A percentile compares a stretch with the other conserved stretches of the same genome.
These are phyloP conservation scores for Lactarius pseudohatsudake DNA, from an alignment of 768 basidiomycete species.

Conservation along the genomic window DNA sequence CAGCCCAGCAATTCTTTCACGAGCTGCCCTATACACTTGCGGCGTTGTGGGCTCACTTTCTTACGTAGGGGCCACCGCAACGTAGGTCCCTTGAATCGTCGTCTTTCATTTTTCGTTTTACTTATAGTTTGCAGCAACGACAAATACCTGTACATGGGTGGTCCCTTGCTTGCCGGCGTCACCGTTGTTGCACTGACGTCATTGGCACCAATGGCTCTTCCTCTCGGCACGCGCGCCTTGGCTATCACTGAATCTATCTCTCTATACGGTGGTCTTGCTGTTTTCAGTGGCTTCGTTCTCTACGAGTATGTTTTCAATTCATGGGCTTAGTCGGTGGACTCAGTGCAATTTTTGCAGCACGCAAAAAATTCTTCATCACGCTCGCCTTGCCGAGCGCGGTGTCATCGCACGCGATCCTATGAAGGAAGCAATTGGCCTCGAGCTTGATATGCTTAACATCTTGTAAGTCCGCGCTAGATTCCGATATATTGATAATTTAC, in stretches of 20 bases:
- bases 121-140: conserved; percentile 49
- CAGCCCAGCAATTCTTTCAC: conserved; percentile 77
- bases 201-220: conserved; percentile 88
- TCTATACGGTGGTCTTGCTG: conserved; percentile 85
- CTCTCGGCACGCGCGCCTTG: conserved; percentile 74
- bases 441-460: conserved; percentile 89
- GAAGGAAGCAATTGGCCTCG: conserved; percentile 72
- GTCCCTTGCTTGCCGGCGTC: conserved; percentile 84
- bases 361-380: conserved; percentile 80
- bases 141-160: conserved; percentile 82
- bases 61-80: conserved; percentile 87
- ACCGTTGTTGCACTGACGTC: conserved; percentile 84
- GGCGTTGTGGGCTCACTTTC: conserved; percentile 84
- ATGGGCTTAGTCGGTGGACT: not conserved
- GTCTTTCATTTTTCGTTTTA: conserved; percentile 1
- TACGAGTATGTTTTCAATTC: conserved; percentile 60
- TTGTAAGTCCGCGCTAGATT: conserved; percentile 51
- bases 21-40: conserved; percentile 85
- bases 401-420: conserved; percentile 68
- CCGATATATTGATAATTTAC: conserved; percentile 9
- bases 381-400: conserved; percentile 69
- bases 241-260: conserved; percentile 75
- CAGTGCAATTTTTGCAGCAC: conserved; percentile 48
- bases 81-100: conserved; percentile 39
- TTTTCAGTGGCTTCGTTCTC: conserved; percentile 84